Percentiles rank a stretch among this genome's conserved stretches.
Evolutionary conservation across 768 basidiomycete species (phyloP).

Genomic region (Serendipita indica): DNA sequence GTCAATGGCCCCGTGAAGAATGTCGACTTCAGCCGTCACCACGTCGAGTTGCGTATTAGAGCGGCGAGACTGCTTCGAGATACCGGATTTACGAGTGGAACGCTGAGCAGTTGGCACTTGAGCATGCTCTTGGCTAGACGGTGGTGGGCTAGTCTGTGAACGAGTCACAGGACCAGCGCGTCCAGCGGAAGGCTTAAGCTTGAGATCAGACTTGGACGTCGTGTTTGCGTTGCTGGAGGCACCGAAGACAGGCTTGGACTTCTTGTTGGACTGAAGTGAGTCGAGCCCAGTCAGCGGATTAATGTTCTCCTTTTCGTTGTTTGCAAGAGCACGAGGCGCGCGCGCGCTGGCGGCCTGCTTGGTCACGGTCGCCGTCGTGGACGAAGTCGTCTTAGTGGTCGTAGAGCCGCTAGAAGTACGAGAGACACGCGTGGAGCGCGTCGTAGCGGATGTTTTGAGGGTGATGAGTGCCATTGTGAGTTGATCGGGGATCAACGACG

Average conservation of each 20-base stretch:
- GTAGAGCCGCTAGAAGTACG: neutral
- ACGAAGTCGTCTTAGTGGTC: neutral
- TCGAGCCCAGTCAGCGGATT: constrained; percentile 14
- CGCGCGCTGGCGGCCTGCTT: neutral
- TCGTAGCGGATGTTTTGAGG: neutral
- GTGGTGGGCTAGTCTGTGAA: neutral
- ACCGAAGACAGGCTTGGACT: constrained; percentile 12
- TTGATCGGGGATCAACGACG: neutral
- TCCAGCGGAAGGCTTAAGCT: neutral
- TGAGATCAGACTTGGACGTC: neutral
- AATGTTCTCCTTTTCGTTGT: constrained; percentile 13
- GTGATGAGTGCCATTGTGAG: neutral
- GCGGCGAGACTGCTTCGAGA: neutral
- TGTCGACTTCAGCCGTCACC: neutral
- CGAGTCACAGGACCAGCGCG: neutral
- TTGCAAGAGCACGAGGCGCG: neutral
- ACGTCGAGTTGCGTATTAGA: neutral
- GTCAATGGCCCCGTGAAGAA: neutral
- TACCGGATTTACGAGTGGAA: neutral
- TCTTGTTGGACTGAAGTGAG: constrained; percentile 10
- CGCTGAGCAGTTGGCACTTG: neutral
- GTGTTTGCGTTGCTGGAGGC: neutral
- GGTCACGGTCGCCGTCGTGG: neutral
- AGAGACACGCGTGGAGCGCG: neutral
- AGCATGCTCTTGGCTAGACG: neutral